Conservation (phyloP, 208 protist genomes). For the Giardia muris region DNA sequence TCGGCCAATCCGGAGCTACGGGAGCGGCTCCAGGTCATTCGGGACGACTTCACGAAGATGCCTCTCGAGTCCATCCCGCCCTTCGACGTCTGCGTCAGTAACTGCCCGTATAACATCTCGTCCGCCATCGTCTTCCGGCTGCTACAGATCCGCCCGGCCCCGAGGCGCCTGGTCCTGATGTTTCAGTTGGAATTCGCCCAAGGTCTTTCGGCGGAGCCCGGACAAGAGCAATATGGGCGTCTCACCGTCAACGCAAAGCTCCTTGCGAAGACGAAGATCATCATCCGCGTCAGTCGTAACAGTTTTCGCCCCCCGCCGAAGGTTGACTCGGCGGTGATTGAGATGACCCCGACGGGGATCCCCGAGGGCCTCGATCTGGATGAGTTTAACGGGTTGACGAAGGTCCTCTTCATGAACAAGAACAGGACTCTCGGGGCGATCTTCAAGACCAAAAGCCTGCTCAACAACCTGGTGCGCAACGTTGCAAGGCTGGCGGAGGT, state of each 20-base stretch:
- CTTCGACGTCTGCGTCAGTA: conserved; percentile 98
- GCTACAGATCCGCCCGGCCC: conserved; percentile 57
- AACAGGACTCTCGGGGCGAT: conserved; percentile 91
- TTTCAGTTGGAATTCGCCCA: conserved; percentile 97
- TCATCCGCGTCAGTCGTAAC: conserved; percentile 90
- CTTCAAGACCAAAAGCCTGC: conserved; percentile 68
- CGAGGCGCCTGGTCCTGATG: conserved; percentile 70
- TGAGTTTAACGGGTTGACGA: conserved; percentile 96
- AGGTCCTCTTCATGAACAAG: conserved; percentile 89
- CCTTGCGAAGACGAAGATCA: conserved; percentile 72
- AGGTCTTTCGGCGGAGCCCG: conserved; percentile 85
- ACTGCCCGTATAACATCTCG: conserved; percentile 98
- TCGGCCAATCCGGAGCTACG: conserved; percentile 50
- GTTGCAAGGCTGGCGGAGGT: conserved; percentile 50
- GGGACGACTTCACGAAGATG: conserved; percentile 88
- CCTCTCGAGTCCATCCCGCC: conserved; percentile 70
- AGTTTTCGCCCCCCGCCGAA: conserved; percentile 97
- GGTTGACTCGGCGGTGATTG: conserved; percentile 84
- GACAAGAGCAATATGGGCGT: conserved; percentile 82
- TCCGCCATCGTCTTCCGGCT: conserved; percentile 96
- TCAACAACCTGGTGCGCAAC: conserved; percentile 58
- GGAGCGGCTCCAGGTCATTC: conserved; percentile 78
- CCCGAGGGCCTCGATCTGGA: conserved; percentile 15
- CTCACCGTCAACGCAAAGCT: conserved; percentile 95
- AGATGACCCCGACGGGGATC: conserved; percentile 67